phyloP scores from a whole-genome alignment of 768 basidiomycete species.

The Pisolithus orientalis region DNA sequence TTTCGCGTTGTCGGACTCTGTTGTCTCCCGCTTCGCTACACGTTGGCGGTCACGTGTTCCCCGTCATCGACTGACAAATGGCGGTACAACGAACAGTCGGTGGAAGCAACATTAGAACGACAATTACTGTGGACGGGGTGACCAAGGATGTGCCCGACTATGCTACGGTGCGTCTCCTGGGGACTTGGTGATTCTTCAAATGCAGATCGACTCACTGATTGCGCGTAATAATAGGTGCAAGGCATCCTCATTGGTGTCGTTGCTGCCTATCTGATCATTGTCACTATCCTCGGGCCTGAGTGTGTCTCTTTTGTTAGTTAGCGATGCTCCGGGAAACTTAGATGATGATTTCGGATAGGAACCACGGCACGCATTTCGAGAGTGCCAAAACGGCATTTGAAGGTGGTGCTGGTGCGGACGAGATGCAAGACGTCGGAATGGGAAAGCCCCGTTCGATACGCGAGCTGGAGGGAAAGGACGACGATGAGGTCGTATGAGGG shows the following conservation, averaged over 20 bases:
- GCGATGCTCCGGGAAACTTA: neutral
- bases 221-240: conserved; percentile 30
- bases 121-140: conserved; percentile 36
- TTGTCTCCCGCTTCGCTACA: neutral
- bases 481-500: neutral
- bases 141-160: conserved; percentile 52
- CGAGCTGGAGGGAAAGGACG: conserved; percentile 8
- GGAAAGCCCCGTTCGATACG: conserved; percentile 8
- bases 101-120: conserved; percentile 49
- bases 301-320: conserved; percentile 28
- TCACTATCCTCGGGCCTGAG: conserved; percentile 78
- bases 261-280: conserved; percentile 66
- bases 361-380: conserved; percentile 81
- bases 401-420: conserved; percentile 54
- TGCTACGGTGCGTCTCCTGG: conserved; percentile 40
- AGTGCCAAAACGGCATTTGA: conserved; percentile 75
- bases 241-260: conserved; percentile 85
- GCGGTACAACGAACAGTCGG: conserved; percentile 43
- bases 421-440: conserved; percentile 30
- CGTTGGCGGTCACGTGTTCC: neutral
- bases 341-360: conserved; percentile 30
- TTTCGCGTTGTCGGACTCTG: neutral
- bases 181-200: neutral
- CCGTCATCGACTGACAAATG: neutral
- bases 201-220: neutral